A percentile compares a stretch with the other conserved stretches of the same genome.
Conservation (phyloP, 2,329 filamentous ascomycete species). For the Bipolaris victoriae region DNA sequence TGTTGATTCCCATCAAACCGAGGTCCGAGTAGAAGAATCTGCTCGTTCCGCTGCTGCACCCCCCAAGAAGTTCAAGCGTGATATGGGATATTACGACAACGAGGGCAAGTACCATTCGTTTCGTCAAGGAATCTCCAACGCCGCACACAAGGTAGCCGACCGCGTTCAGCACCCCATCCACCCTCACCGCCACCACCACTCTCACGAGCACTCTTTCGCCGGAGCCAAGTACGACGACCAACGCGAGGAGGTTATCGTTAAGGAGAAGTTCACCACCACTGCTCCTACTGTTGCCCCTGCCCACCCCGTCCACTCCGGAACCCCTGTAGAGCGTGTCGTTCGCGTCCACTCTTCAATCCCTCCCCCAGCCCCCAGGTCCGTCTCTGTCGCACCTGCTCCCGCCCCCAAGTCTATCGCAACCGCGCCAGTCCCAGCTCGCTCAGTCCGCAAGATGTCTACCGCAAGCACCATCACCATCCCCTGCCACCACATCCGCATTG, state of each 20-base stretch:
- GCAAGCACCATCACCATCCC: slow-evolving; percentile 96
- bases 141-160: slow-evolving; percentile 59
- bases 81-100: slow-evolving; percentile 83
- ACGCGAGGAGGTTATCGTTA: slow-evolving; percentile 57
- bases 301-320: slow-evolving; percentile 48
- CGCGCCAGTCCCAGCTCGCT: slow-evolving; percentile 16
- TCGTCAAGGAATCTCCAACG: slow-evolving; percentile 72
- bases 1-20: slow-evolving; percentile 49
- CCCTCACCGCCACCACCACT: slow-evolving; percentile 59
- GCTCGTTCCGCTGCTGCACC: slow-evolving; percentile 60
- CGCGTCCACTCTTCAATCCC: slow-evolving; percentile 30
- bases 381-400: slow-evolving; percentile 82
- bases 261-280: slow-evolving; percentile 52
- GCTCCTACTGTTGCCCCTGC: slow-evolving; percentile 36
- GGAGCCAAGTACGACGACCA: slow-evolving; percentile 42
- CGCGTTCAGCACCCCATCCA: slow-evolving; percentile 68
- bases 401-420: slow-evolving; percentile 49
- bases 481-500: slow-evolving; percentile 99
- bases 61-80: slow-evolving; percentile 59
- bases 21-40: slow-evolving; percentile 59
- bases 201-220: slow-evolving; percentile 45
- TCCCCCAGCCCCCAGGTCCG: slow-evolving; percentile 14
- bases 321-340: slow-evolving; percentile 41
- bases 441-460: slow-evolving; percentile 56
- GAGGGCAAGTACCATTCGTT: slow-evolving; percentile 77